Evolutionary conservation across 441 rosid genomes (phyloP).

Genomic region (Adansonia grandidieri): DNA sequence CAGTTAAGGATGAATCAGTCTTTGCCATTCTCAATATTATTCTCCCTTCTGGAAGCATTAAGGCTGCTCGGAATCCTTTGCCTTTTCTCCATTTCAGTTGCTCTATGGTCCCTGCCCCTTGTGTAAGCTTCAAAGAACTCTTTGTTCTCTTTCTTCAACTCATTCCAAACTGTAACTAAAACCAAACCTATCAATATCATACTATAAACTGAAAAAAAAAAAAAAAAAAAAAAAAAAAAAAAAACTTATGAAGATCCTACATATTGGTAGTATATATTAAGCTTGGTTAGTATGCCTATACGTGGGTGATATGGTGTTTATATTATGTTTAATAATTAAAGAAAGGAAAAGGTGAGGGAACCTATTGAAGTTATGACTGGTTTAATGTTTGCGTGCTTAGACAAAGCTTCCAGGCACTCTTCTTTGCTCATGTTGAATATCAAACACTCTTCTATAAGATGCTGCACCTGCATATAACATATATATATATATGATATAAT

Average conservation of each 20-base stretch:
- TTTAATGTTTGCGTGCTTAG: slow-evolving; percentile 78
- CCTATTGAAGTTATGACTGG: slow-evolving; percentile 92
- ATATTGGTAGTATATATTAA: background rate
- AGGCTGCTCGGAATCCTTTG: slow-evolving; percentile 48
- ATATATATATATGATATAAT: background rate
- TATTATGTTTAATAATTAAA: background rate
- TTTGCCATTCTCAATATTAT: background rate
- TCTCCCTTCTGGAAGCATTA: slow-evolving; percentile 28
- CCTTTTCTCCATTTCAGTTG: slow-evolving; percentile 42
- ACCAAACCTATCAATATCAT: background rate
- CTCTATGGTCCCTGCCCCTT: slow-evolving; percentile 34
- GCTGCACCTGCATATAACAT: slow-evolving; percentile 67
- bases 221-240: background rate
- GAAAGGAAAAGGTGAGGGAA: background rate
- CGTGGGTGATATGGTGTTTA: background rate
- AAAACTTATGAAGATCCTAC: background rate
- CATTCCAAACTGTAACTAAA: slow-evolving; percentile 72
- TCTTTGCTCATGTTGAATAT: slow-evolving; percentile 83
- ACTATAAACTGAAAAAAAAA: background rate
- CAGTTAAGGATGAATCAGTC: background rate
- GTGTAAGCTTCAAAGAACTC: slow-evolving; percentile 79
- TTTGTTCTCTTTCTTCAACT: slow-evolving; percentile 85
- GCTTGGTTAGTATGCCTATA: background rate
- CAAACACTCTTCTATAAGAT: slow-evolving; percentile 84
- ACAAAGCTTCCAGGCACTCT: slow-evolving; percentile 93